phyloP scores from a whole-genome alignment of 495 filamentous ascomycete species.

The Talaromyces adpressus region DNA sequence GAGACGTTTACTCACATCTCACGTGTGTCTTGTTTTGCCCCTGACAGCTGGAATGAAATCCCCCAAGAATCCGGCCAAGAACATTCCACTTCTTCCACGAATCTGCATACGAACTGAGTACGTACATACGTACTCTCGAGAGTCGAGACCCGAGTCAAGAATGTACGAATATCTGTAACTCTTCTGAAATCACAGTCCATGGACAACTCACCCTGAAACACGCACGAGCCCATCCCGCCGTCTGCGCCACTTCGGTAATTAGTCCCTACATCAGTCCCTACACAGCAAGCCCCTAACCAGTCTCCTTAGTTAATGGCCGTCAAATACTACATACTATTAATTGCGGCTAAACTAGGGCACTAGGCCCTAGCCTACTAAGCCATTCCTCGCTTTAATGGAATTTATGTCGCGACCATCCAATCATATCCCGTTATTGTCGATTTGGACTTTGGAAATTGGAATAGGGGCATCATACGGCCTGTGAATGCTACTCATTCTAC shows the following conservation, averaged over 20 bases:
- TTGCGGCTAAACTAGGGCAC: not conserved
- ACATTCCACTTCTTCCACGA: not conserved
- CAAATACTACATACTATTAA: too few species aligned
- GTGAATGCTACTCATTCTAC: not conserved
- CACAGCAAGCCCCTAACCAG: not conserved
- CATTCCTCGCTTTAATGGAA: not conserved
- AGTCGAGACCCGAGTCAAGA: not conserved
- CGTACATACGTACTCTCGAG: too few species aligned
- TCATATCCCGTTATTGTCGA: not conserved
- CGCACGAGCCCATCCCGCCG: not conserved
- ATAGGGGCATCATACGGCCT: not conserved
- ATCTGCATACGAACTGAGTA: not conserved
- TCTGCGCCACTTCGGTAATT: not conserved
- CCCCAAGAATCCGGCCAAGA: not conserved
- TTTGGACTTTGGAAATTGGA: not conserved
- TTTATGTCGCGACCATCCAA: not conserved
- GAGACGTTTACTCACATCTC: not conserved
- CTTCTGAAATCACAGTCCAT: not conserved
- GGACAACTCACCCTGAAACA: conserved; percentile 2
- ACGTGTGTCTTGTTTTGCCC: not conserved
- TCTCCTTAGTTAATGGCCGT: not conserved
- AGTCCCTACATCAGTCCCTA: not conserved
- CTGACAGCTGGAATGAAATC: not conserved
- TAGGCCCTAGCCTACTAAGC: not conserved
- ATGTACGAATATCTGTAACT: not conserved